Base-by-base conservation (phyloP, 2,329 filamentous ascomycete species). In the Bipolaris victoriae region DNA sequence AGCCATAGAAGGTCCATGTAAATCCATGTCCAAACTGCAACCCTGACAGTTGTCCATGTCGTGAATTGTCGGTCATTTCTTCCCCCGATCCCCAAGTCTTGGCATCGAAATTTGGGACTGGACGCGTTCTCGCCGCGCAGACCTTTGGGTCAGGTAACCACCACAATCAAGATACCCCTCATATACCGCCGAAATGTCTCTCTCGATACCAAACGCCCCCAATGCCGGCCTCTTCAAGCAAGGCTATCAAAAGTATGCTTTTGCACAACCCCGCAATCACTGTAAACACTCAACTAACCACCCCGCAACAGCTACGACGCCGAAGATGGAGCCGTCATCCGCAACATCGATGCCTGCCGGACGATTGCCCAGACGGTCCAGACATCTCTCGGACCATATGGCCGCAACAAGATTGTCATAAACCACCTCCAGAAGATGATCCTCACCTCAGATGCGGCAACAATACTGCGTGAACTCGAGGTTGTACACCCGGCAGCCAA, bases 351-450 rank as follows among this genome's bases (percentile, higher is more conserved):
- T 76, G 95, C 96, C 77, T 99, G 95, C 83, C 88, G 93, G 65
- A 91, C 95, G 67, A 98, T 99, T 79, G 88, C 95, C 57, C 91
- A 90, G 72, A 99, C 95, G 50, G 95, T 99, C 48, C 92, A 97
- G 83, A 98, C 95, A 55, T 98, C 95, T 44, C 86, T 99, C 35
- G 96, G 95, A 50, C 95, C 95, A 59, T 97, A 97, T 80, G 95
- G 95, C 74, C 91, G 95, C 80, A 99, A 99, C 85, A 99, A 99
- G 84, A 93, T 99, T 76, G 92, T 99, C 82, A 98, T 99, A 84
- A 99, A 99, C 84, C 96, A 99, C 82, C 85, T 99, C 63, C 92
- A 97, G 80, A 99, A 99, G 85, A 97, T 99, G 95, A 96, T 97
- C 71, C 84, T 99, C 65, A 99, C 96, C 69, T 98, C 93, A 60